Evolutionary conservation across 768 basidiomycete genomes (phyloP), one percentile per base, ranked within the genome.

Genomic region (Kwoniella botswanensis): DNA sequence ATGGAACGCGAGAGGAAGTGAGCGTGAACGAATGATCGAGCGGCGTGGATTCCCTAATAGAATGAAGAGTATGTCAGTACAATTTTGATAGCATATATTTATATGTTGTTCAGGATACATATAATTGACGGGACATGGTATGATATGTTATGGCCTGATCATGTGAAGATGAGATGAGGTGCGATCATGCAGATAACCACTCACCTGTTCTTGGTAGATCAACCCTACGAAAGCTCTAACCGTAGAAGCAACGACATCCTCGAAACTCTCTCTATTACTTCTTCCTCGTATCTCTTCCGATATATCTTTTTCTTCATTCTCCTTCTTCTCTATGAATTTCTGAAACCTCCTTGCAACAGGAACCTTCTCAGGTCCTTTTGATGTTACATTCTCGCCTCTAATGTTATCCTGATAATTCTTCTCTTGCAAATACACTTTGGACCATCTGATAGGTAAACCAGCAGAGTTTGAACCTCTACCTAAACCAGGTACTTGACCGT

Each of bases 241-340:
- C 79, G 94, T 89, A 56, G 92, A 91, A 43, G 94, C 90, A 63
- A 98, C 88, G 57, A 94, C 95, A 80, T 94, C 93, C n/a, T 90
- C 87, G 78, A 91, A 92, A 12, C 53, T 65, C 46, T 80, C 76
- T 55, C 68, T 70, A 44, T 62, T 71, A 52, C 70, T 21, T n/a
- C 17, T 50, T 22, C 62, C 65, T 5, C 10, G 52, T 13, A 63
- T 46, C 66, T 46, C 63, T 67, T 44, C 35, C 35, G 35, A 35
- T 7, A 35, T 0, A 35, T 92, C 77, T 86, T 87, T 84, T 91
- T 87, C 81, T 35, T 71, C 62, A 5, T 17, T 35, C 46, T 65
- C 54, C 1, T 35, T n/a, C 41, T 59, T 67, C 69, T 71, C 53
- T 18, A 63, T n/a, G 43, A 44, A 56, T 57, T 72, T 72, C 44